phyloP scores from a whole-genome alignment of 805 yeast species.

The Teunomyces funiuensis region DNA sequence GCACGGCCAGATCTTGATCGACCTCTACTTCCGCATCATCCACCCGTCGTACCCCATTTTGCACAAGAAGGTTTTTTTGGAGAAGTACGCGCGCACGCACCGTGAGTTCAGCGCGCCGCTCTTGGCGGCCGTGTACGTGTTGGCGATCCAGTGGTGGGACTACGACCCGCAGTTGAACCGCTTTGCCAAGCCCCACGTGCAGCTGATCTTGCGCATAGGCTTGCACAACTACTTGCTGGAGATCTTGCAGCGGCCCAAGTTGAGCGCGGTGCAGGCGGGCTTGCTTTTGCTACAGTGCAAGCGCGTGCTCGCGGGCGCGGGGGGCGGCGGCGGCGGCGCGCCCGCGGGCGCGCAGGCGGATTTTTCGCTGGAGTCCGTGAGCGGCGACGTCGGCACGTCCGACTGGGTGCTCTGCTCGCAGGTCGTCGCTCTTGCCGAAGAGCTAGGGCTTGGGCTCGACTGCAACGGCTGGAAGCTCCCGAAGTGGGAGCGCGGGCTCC shows the following conservation, averaged over 20 bases:
- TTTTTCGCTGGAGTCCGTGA: neutral
- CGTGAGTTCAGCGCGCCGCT: slow-evolving; percentile 90
- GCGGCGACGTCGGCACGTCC: slow-evolving; percentile 46
- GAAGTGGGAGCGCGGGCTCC: slow-evolving; percentile 88
- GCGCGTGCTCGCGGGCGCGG: no score
- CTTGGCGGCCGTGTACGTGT: slow-evolving; percentile 83
- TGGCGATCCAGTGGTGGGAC: slow-evolving; percentile 95
- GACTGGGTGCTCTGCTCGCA: slow-evolving; percentile 88
- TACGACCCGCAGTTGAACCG: slow-evolving; percentile 75
- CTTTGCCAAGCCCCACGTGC: slow-evolving; percentile 75
- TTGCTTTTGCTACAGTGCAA: slow-evolving; percentile 69
- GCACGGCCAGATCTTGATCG: slow-evolving; percentile 78
- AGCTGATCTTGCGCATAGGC: slow-evolving; percentile 44
- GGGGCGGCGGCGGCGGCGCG: no score
- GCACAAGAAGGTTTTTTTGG: slow-evolving; percentile 88
- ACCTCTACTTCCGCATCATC: slow-evolving; percentile 77
- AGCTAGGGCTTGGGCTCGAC: slow-evolving; percentile 86
- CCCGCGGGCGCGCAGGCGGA: no score
- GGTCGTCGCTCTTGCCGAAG: slow-evolving; percentile 85
- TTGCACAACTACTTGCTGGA: slow-evolving; percentile 72
- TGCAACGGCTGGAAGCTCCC: slow-evolving; percentile 91
- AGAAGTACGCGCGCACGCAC: slow-evolving; percentile 86
- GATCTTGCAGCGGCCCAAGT: slow-evolving; percentile 79
- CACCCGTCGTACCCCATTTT: slow-evolving; percentile 92
- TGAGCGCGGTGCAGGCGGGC: slow-evolving; percentile 92